Conservation (phyloP, 2,329 filamentous ascomycete species). For the Aspergillus piperis region DNA sequence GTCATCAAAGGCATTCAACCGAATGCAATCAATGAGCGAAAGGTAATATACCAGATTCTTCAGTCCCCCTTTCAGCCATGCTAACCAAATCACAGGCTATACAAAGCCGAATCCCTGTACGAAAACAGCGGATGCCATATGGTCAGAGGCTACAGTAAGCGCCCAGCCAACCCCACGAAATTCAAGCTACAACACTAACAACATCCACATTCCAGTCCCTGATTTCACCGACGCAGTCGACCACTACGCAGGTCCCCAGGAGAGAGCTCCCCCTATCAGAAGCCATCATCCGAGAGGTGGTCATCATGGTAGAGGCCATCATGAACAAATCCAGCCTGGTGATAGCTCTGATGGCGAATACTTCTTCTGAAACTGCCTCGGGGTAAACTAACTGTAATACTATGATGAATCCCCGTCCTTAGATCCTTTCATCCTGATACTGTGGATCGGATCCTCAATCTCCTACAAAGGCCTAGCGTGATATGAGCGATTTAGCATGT, state of each 20-base stretch:
- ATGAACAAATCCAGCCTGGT: too few relatives aligned
- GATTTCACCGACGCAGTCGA: background rate
- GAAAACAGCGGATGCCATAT: conserved; percentile 41
- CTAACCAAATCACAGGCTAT: conserved; percentile 34
- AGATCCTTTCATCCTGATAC: too few relatives aligned
- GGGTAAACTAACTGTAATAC: too few relatives aligned
- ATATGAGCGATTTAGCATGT: too few relatives aligned
- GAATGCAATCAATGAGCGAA: conserved; percentile 56
- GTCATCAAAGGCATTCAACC: conserved; percentile 35
- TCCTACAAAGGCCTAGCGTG: too few relatives aligned
- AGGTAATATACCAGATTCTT: conserved; percentile 40
- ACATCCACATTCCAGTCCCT: background rate
- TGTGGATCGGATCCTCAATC: too few relatives aligned
- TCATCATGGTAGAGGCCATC: too few relatives aligned
- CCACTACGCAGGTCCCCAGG: background rate
- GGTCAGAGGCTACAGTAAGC: background rate
- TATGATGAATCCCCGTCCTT: too few relatives aligned
- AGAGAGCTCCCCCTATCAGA: too few relatives aligned
- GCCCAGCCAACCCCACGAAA: background rate
- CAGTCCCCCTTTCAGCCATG: background rate
- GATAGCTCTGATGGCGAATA: too few relatives aligned
- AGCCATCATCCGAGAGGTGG: too few relatives aligned
- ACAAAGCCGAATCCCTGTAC: conserved; percentile 43
- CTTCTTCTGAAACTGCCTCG: too few relatives aligned
- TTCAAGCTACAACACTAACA: background rate